phyloP scores from a whole-genome alignment of 139 green algal species.

The Chlamydomonas asymmetrica region DNA sequence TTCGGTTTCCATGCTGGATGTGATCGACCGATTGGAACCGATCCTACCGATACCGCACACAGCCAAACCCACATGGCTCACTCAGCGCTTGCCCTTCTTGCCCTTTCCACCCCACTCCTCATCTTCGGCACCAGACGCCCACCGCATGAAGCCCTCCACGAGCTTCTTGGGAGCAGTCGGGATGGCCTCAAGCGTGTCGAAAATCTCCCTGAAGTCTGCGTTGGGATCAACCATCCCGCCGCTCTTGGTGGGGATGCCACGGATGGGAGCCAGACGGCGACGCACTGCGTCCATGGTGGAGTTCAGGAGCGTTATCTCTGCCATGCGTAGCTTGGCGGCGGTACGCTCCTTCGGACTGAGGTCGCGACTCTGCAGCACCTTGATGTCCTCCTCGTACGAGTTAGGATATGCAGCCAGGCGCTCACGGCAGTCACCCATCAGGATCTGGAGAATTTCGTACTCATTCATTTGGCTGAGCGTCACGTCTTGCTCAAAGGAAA shows the following conservation, averaged over 20 bases:
- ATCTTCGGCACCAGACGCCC: constrained; percentile 59
- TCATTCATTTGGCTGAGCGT: constrained; percentile 89
- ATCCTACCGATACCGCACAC: no score
- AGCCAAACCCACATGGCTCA: no score
- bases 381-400: constrained; percentile 80
- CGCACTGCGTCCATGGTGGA: constrained; percentile 62
- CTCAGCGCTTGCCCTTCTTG: no score
- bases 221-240: constrained; percentile 88
- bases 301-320: constrained; percentile 54
- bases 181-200: constrained; percentile 83
- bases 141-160: constrained; percentile 61
- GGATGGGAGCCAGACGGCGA: constrained; percentile 86
- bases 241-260: constrained; percentile 94
- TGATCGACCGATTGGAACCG: no score
- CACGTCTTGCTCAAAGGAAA: constrained; percentile 90
- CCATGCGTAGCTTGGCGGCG: constrained; percentile 59
- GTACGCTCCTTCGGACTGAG: constrained; percentile 43
- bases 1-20: no score
- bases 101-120: constrained; percentile 10
- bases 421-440: constrained; percentile 89
- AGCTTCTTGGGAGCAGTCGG: constrained; percentile 66
- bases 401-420: constrained; percentile 65
- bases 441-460: constrained; percentile 95
- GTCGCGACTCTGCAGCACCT: constrained; percentile 63
- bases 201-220: constrained; percentile 90